Base-by-base conservation (phyloP, 148 eudicot genomes). In the Cornus kousa region DNA sequence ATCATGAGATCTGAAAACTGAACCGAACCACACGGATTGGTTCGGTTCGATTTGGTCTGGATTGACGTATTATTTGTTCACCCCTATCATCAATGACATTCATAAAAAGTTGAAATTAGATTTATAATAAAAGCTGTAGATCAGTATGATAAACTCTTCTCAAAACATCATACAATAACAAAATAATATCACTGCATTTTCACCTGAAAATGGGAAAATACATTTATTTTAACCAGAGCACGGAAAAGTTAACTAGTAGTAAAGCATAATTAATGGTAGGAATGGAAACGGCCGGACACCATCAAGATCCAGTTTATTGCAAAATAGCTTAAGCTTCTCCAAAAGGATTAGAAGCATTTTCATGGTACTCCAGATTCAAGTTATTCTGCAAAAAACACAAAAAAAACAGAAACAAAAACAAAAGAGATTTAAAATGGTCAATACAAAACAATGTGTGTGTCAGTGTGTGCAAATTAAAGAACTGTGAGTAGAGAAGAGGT, bases 161-260 rank as follows among this genome's bases (percentile, higher is more conserved):
- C 19, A 43, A 46, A 22, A 72, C 2, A 24, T 0, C 2, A 46
- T 2, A 40, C 28, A 22, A 0, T 7, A 16, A 16, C 9, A 48
- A 23, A 72, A n/a, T 39, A 65, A 13, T 22, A 69, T 62, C 77
- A 60, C 55, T 62, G 55, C 55, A 62, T 65, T 66, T 40, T 66
- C 78, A 46, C 72, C 78, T 28, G 28, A 16, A 48, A 14, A 32
- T 19, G 72, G 50, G 40, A 76, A 76, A 72, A 72, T 72, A 67
- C 79, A 31, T 48, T 76, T 46, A 67, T 76, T 67, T 14, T 11
- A 67, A n/a, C 48, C 79, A 48, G 10, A 4, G 17, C 1, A 19
- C 0, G 17, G 22, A 17, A 67, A 67, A 64, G 68, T 17, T 17
- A 60, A 35, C 17, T 37, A 9, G 11, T n/a, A 35, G 43, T 31